Base-by-base conservation (phyloP, 176 grass and related monocot genomes). In the Puccinellia tenuiflora region DNA sequence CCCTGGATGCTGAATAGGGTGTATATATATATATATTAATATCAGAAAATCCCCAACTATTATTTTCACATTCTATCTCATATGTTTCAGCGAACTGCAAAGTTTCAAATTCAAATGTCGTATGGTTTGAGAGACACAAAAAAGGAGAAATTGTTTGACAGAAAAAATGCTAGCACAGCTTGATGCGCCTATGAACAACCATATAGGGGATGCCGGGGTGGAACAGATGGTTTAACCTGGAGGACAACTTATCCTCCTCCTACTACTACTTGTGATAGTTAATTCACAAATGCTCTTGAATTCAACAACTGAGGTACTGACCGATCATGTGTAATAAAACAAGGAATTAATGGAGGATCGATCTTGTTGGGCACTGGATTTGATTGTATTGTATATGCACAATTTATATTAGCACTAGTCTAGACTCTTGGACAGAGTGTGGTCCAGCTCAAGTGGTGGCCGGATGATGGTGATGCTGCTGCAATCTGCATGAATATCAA, bases 401-500 rank as follows among this genome's bases (percentile, higher is more conserved):
- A 62, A 63, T 57, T 73, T 24, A 35, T 25, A 73, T 5, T 42
- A 77, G 13, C 12, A 75, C 17, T 47, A 43, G 55, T 20, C 16
- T 43, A 17, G 26, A 20, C 78, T 34, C 16, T 52, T 52, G 67
- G 60, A 38, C 55, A 80, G 22, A 22, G 62, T 15, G 77, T 78
- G 86, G 85, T 81, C 85, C 43, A 74, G n/a, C 38, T 60, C 62
- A 56, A 80, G 76, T 73, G 87, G 82, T 45, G 68, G n/a, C 21
- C 28, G 62, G 17, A 37, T 73, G 75, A 73, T 37, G 81, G n/a
- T 71, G n/a, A 7, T 45, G 68, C n/a, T 26, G 68, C 13, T 71
- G 6, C n/a, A n/a, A 39, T n/a, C 52, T 31, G 73, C 74, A 43
- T 42, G 39, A 29, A 57, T 81, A 85, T 75, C 22, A 68, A 81